A percentile compares a stretch with the other conserved stretches of the same genome.
These are phyloP conservation scores for Komagataella ulmi DNA, from an alignment of 805 yeast species.

Conservation along the genomic window DNA sequence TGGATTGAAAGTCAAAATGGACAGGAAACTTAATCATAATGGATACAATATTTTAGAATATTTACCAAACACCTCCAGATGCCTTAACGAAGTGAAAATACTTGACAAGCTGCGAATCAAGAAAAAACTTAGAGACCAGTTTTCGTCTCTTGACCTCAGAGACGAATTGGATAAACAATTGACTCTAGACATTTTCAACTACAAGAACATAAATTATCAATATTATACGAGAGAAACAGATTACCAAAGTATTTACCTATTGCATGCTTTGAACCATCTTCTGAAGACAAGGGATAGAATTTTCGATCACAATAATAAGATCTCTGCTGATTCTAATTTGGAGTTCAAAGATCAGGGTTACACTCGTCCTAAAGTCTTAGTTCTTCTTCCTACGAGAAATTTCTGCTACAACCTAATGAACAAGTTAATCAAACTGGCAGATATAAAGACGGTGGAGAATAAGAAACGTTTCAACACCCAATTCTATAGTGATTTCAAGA, in stretches of 20 bases:
- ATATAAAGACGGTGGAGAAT: constrained; percentile 69
- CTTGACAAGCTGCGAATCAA: not conserved
- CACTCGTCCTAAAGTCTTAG: constrained; percentile 80
- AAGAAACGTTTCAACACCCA: constrained; percentile 61
- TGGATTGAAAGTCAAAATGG: constrained; percentile 16
- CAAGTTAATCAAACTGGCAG: constrained; percentile 46
- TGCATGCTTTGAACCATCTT: constrained; percentile 75
- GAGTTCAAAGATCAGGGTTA: constrained; percentile 90
- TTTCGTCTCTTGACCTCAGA: not conserved
- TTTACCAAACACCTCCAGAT: not conserved
- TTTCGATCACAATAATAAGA: constrained; percentile 58
- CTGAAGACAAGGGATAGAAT: constrained; percentile 80
- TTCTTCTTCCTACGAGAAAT: constrained; percentile 75
- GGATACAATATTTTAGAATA: constrained; percentile 5
- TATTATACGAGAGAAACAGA: constrained; percentile 28
- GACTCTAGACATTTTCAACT: constrained; percentile 25
- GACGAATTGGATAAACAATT: not conserved
- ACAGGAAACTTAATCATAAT: constrained; percentile 9
- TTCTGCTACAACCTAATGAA: constrained; percentile 59
- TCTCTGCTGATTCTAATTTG: constrained; percentile 22
- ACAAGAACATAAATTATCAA: constrained; percentile 56
- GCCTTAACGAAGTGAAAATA: not conserved
- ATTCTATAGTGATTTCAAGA: constrained; percentile 35
- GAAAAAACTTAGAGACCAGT: constrained; percentile 6
- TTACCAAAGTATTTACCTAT: constrained; percentile 47